Percentiles rank a stretch among this genome's conserved stretches.
Evolutionary conservation across 371 early-diverging fungal species (phyloP).

Genomic region (Blastocladiella emersonii): DNA sequence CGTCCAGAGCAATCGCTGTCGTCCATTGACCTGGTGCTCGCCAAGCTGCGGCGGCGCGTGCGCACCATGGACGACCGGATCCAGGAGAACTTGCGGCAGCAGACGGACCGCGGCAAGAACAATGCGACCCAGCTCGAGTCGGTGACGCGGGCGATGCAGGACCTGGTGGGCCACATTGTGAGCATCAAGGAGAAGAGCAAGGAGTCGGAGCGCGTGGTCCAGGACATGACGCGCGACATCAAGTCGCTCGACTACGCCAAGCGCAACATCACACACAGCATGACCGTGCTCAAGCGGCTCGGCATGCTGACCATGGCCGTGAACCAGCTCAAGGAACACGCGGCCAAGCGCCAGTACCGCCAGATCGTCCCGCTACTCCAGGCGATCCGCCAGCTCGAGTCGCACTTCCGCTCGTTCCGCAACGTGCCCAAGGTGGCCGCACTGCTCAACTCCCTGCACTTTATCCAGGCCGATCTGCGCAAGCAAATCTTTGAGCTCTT

Average conservation of each 20-base stretch:
- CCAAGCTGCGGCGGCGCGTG: conserved; percentile 43
- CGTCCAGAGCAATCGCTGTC: conserved; percentile 51
- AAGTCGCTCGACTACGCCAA: conserved; percentile 87
- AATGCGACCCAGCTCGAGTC: neutral
- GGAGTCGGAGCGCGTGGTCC: conserved; percentile 73
- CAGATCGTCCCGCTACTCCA: conserved; percentile 62
- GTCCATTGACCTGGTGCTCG: conserved; percentile 45
- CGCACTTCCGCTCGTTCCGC: conserved; percentile 57
- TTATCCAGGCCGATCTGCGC: conserved; percentile 49
- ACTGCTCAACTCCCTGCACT: conserved; percentile 43
- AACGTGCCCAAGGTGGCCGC: conserved; percentile 59
- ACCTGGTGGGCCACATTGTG: conserved; percentile 59
- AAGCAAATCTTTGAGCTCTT: conserved; percentile 62
- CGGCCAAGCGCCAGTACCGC: conserved; percentile 53
- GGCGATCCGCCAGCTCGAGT: conserved; percentile 65
- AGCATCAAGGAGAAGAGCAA: conserved; percentile 70
- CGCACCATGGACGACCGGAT: conserved; percentile 44
- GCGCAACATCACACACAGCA: conserved; percentile 65
- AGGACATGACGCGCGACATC: conserved; percentile 89
- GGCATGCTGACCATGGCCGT: conserved; percentile 80
- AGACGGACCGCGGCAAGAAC: conserved; percentile 21
- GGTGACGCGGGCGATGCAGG: conserved; percentile 21
- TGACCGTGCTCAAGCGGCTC: conserved; percentile 64
- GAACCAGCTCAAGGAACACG: conserved; percentile 46
- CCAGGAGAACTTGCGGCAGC: conserved; percentile 49